Base-by-base conservation (phyloP, 2,329 filamentous ascomycete species). In the Amauroascus verrucosus region DNA sequence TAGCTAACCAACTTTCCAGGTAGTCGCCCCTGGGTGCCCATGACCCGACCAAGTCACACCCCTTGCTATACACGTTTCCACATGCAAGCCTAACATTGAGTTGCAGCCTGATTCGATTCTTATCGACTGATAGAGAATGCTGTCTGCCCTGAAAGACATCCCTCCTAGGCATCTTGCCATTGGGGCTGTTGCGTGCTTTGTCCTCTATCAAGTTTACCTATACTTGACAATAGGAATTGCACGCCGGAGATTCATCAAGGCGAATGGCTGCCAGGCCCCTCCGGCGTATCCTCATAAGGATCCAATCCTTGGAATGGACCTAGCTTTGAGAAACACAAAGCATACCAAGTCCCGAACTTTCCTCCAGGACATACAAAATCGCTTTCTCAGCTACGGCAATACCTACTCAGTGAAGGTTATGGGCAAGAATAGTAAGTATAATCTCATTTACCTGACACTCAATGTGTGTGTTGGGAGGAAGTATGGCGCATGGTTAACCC, bases 281-380 rank as follows among this genome's bases (percentile, higher is more conserved):
- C 61, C 67, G 14, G 61, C 64, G 2, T 76, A 72, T 56, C 75
- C 75, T 2, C 74, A 80, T 64, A 72, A 71, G 52, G 81, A 82
- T 58, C 76, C 73, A 0, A 60, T 83, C 52, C 65, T 81, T 2
- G 80, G 79, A 1, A 59, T 76, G 24, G 77, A 80, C 61, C 62
- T 75, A 37, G 68, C 80, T 54, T 18, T 54, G 20, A 53, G 41
- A 22, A 14, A 52, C 13, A 35, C 30, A n/a, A 41, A 47, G 32
- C n/a, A 48, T 28, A 38, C 24, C 13, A 55, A 55, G 37, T 28
- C 40, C 1, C 28, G 50, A 16, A 55, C 51, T 1, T 30, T 56
- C 28, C 55, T 60, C 18, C 16, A 57, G 37, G 52, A 49, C 13
- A 9, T 20, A 14, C 48, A 43, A 14, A 55, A 57, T 14, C 55